Percentiles rank a stretch among this genome's conserved stretches.
These are phyloP conservation scores for Pyrenophora teres DNA, from an alignment of 2,329 filamentous ascomycete species.

Conservation along the genomic window DNA sequence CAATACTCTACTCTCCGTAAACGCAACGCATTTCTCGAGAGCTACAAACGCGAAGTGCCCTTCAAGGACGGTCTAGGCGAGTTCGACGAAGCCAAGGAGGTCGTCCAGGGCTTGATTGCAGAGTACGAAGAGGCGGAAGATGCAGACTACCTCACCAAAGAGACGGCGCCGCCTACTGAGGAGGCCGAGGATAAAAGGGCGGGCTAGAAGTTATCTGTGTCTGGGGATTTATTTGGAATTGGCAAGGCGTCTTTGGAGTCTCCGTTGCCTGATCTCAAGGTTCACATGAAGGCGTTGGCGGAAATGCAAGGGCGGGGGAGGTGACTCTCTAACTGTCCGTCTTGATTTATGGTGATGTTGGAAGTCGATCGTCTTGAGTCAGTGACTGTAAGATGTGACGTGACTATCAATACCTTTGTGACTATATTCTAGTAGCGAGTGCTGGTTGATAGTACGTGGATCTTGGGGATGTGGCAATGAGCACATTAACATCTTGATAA, in stretches of 20 bases:
- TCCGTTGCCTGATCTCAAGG: not conserved
- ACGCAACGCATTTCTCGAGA: constrained; percentile 94
- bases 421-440: not conserved
- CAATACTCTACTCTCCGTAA: constrained; percentile 96
- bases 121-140: constrained; percentile 97
- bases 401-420: too few relatives aligned
- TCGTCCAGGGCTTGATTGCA: constrained; percentile 85
- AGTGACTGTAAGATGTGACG: not conserved
- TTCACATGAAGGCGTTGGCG: constrained; percentile 2
- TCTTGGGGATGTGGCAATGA: not conserved
- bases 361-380: not conserved
- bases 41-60: constrained; percentile 92
- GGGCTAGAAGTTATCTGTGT: constrained; percentile 7
- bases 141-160: constrained; percentile 84
- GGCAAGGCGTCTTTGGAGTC: constrained; percentile 9
- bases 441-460: not conserved
- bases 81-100: constrained; percentile 92
- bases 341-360: not conserved
- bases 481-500: not conserved
- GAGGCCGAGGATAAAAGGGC: constrained; percentile 42
- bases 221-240: not conserved
- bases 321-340: not conserved
- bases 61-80: constrained; percentile 91
- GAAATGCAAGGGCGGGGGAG: not conserved
- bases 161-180: constrained; percentile 53